A percentile compares a stretch with the other conserved stretches of the same genome.
Conservation (phyloP, 2,329 filamentous ascomycete genomes). For the Hymenoscyphus linearis region DNA sequence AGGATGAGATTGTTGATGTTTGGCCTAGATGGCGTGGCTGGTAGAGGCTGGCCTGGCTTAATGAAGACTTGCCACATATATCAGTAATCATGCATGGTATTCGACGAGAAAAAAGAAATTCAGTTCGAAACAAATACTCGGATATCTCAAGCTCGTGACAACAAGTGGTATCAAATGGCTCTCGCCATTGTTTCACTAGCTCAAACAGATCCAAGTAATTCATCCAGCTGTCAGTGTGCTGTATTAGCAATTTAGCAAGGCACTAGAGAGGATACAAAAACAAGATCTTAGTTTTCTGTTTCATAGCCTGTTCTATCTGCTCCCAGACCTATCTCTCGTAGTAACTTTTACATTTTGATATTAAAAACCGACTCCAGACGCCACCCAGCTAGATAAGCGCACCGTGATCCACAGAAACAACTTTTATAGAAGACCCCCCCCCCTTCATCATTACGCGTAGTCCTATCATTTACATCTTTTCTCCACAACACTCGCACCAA, state of each 20-base stretch:
- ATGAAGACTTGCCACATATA: not conserved
- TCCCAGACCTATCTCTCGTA: not conserved
- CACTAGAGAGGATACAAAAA: not conserved
- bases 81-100: not conserved
- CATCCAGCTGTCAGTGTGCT: no score
- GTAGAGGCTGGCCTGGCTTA: conserved; percentile 37
- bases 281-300: not conserved
- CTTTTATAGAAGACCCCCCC: conserved; percentile 2
- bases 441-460: conserved; percentile 5
- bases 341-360: not conserved
- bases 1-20: conserved; percentile 65
- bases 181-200: no score
- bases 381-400: conserved; percentile 16
- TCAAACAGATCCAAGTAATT: no score
- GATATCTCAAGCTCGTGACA: no score
- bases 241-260: no score
- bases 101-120: not conserved
- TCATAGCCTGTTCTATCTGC: not conserved
- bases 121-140: not conserved
- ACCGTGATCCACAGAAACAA: conserved; percentile 6
- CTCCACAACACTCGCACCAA: conserved; percentile 84
- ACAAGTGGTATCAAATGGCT: no score
- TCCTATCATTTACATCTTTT: conserved; percentile 79
- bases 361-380: conserved; percentile 21
- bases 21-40: conserved; percentile 69